phyloP scores from a whole-genome alignment of 495 filamentous ascomycete genomes.

The Xylaria venustula region DNA sequence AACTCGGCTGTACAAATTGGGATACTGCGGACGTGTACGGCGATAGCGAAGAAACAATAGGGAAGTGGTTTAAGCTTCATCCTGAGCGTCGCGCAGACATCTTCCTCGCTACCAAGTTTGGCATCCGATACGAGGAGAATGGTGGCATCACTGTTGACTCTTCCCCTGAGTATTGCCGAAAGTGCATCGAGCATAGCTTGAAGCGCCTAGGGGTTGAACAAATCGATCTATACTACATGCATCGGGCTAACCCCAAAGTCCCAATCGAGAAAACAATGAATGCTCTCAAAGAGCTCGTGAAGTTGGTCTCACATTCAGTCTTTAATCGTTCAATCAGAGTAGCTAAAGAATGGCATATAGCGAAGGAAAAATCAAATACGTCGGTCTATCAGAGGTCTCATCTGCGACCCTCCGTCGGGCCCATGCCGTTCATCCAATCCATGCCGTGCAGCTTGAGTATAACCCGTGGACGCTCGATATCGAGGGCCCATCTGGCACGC shows the following conservation, averaged over 20 bases:
- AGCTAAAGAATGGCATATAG: constrained; percentile 20
- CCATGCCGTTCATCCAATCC: constrained; percentile 32
- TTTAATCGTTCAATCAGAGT: neutral
- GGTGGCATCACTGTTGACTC: constrained; percentile 33
- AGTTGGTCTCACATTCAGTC: constrained; percentile 17
- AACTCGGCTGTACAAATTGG: constrained; percentile 50
- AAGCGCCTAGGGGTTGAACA: constrained; percentile 47
- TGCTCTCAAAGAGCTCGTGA: constrained; percentile 46
- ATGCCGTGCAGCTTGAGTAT: constrained; percentile 50
- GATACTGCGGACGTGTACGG: constrained; percentile 50
- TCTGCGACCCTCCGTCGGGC: constrained; percentile 41
- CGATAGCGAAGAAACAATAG: constrained; percentile 51
- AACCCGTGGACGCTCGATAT: constrained; percentile 44
- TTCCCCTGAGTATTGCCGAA: constrained; percentile 52
- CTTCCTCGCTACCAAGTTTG: constrained; percentile 60
- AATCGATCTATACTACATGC: constrained; percentile 64
- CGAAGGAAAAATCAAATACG: constrained; percentile 50
- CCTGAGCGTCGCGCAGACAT: constrained; percentile 51
- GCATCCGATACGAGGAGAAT: constrained; percentile 23
- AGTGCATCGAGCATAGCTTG: constrained; percentile 52
- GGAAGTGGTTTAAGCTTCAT: constrained; percentile 51
- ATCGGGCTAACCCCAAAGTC: constrained; percentile 51
- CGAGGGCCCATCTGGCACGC: constrained; percentile 33
- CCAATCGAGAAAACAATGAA: constrained; percentile 65
- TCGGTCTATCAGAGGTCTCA: constrained; percentile 47